These are phyloP conservation scores for Crassisporium funariophilum DNA, from an alignment of 768 basidiomycete genomes.

Conservation along the genomic window DNA sequence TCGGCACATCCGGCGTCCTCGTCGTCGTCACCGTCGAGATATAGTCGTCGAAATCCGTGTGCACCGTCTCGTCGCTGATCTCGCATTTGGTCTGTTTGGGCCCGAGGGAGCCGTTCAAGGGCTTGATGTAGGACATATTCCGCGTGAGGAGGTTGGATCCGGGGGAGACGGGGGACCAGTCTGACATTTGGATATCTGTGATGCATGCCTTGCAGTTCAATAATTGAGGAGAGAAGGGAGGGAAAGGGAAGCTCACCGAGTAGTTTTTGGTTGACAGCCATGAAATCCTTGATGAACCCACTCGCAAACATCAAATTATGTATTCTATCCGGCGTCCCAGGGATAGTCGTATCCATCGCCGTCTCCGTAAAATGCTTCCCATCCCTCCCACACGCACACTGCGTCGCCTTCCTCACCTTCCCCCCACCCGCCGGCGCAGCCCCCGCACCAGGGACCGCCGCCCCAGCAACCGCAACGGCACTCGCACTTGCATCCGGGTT, in stretches of 20 bases:
- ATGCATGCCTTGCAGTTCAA: neutral
- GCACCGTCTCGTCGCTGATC: conserved; percentile 81
- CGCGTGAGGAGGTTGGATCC: conserved; percentile 74
- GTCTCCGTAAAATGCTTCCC: conserved; percentile 72
- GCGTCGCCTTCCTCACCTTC: conserved; percentile 55
- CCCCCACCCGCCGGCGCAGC: conserved; percentile 7
- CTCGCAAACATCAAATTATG: conserved; percentile 96
- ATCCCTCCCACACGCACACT: conserved; percentile 72
- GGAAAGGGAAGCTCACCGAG: conserved; percentile 57
- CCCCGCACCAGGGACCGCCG: conserved; percentile 4
- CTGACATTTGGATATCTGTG: conserved; percentile 91
- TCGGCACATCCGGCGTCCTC: conserved; percentile 91
- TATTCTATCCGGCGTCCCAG: conserved; percentile 92
- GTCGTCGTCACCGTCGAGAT: conserved; percentile 87
- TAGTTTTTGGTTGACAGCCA: conserved; percentile 87
- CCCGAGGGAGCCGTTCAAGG: conserved; percentile 82
- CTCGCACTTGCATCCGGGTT: conserved; percentile 21
- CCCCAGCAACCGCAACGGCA: conserved; percentile 18
- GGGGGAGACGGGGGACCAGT: conserved; percentile 77
- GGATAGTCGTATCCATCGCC: conserved; percentile 77
- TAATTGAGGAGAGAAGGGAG: neutral
- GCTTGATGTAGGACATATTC: conserved; percentile 97
- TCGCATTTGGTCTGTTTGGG: conserved; percentile 97
- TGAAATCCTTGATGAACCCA: conserved; percentile 93
- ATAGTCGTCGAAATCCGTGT: conserved; percentile 83